Conservation (phyloP, 768 basidiomycete genomes). For the Suillus subaureus region DNA sequence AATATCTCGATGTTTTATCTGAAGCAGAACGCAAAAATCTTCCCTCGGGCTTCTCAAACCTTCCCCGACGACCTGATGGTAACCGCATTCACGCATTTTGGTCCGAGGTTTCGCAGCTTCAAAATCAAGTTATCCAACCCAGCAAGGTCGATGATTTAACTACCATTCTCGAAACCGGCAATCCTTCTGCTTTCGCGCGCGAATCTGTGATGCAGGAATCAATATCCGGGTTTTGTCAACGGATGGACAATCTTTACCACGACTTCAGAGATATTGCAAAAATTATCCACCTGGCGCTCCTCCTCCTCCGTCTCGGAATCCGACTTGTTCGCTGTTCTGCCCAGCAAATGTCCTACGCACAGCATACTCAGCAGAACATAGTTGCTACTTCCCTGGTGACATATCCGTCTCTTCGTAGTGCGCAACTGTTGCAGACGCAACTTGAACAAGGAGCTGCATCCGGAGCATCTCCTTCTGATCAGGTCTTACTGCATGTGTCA, state of each 20-base stretch:
- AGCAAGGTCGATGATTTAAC: constrained; percentile 54
- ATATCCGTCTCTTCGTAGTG: constrained; percentile 57
- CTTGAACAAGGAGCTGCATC: constrained; percentile 26
- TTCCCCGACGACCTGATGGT: constrained; percentile 43
- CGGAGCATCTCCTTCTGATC: constrained; percentile 38
- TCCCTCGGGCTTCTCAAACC: constrained; percentile 21
- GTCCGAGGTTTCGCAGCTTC: constrained; percentile 79
- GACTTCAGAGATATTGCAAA: constrained; percentile 71
- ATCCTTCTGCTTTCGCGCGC: constrained; percentile 44
- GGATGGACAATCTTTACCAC: constrained; percentile 66
- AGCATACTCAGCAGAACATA: constrained; percentile 21
- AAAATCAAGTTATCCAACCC: constrained; percentile 52
- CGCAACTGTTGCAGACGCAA: constrained; percentile 36
- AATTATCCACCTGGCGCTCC: constrained; percentile 68
- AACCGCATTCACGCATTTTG: constrained; percentile 65
- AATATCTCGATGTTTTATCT: constrained; percentile 44
- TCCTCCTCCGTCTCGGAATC: constrained; percentile 72
- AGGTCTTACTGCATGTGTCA: constrained; percentile 50
- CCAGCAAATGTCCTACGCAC: constrained; percentile 13
- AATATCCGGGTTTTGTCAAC: constrained; percentile 73
- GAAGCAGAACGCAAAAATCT: constrained; percentile 33
- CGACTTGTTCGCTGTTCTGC: constrained; percentile 46
- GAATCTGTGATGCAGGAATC: constrained; percentile 81
- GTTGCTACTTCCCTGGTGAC: constrained; percentile 42
- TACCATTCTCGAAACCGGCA: constrained; percentile 35